Evolutionary conservation across 2,329 filamentous ascomycete species (phyloP), one percentile per base, ranked within the genome.

Genomic region (Tolypocladium inflatum): DNA sequence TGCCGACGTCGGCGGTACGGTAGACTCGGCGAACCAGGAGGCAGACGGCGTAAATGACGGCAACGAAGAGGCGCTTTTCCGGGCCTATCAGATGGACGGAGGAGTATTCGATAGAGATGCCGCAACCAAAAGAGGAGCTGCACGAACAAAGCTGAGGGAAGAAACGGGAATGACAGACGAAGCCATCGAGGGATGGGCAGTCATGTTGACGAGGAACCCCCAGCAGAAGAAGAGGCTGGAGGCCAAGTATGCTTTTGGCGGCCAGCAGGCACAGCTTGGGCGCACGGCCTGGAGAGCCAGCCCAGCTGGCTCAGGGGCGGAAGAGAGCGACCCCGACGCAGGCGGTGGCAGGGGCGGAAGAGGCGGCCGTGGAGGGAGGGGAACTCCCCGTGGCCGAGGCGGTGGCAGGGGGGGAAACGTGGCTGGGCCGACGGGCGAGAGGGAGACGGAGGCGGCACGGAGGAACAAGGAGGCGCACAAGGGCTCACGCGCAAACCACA

Each of bases 91-190:
- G 64, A 75, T 80, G 15, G 80, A 82, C 10, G 80, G 86, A 0
- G 81, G 78, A 8, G 67, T 86, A 0, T 97, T 97, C 66, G 81
- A 78, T 6, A 82, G 92, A 21, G 89, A 92, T 60, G 80, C 85
- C 1, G 80, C 81, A 6, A 91, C 88, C 0, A 80, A 91, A 56
- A 79, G 88, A 61, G 79, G 87, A 0, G 78, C 80, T 26, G 75
- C 80, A 1, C 80, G 94, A 43, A 73, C 71, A 8, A 81, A 81
- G 39, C 70, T 99, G 54, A 88, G 86, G 64, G 80, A 81, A 26
- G 86, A 91, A 60, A 96, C 90, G 1, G 87, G 87, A 4, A 90
- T 97, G 90, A 91, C 91, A 0, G 92, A 97, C 65, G 93, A 97
- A 72, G 86, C 88, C 3, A 88, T 99, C 39, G 94, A 97, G 72